A percentile compares a stretch with the other conserved stretches of the same genome.
phyloP scores from a whole-genome alignment of 1,284 basidiomycete genomes.

The Volvariella volvacea region DNA sequence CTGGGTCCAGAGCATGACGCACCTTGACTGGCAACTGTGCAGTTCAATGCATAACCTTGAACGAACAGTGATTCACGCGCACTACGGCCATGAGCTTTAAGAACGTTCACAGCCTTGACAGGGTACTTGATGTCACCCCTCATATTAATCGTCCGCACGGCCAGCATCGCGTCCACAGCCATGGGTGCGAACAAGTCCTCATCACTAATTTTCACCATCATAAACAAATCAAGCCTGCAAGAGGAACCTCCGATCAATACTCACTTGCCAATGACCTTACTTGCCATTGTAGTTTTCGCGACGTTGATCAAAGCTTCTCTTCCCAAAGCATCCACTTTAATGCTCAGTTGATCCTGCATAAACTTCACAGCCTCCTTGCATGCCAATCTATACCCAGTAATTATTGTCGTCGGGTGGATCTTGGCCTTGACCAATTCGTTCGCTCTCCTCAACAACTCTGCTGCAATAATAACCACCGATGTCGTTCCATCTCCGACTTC shows the following conservation, averaged over 20 bases:
- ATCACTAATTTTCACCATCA: constrained; percentile 50
- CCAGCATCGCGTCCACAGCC: constrained; percentile 98
- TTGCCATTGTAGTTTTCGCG: constrained; percentile 98
- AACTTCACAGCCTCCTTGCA: constrained; percentile 98
- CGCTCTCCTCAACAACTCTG: constrained; percentile 90
- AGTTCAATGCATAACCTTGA: constrained; percentile 97
- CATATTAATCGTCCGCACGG: constrained; percentile 92
- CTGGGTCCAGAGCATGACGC: constrained; percentile 13
- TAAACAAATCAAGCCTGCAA: constrained; percentile 4
- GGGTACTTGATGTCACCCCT: constrained; percentile 98
- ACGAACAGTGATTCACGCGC: constrained; percentile 94
- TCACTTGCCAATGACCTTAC: constrained; percentile 96
- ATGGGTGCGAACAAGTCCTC: constrained; percentile 98
- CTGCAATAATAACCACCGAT: constrained; percentile 96
- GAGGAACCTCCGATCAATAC: constrained; percentile 21
- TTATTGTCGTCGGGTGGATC: constrained; percentile 99
- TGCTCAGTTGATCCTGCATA: constrained; percentile 95
- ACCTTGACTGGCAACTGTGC: constrained; percentile 98
- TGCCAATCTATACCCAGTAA: constrained; percentile 96
- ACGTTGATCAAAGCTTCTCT: constrained; percentile 93
- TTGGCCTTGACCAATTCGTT: constrained; percentile 98
- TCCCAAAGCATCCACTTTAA: constrained; percentile 91
- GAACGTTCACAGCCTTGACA: constrained; percentile 98
- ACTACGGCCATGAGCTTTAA: constrained; percentile 97
- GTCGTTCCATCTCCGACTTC: constrained; percentile 99